Base-by-base conservation (phyloP, 2,329 filamentous ascomycete species). In the Ophiocordyceps camponoti-floridani region DNA sequence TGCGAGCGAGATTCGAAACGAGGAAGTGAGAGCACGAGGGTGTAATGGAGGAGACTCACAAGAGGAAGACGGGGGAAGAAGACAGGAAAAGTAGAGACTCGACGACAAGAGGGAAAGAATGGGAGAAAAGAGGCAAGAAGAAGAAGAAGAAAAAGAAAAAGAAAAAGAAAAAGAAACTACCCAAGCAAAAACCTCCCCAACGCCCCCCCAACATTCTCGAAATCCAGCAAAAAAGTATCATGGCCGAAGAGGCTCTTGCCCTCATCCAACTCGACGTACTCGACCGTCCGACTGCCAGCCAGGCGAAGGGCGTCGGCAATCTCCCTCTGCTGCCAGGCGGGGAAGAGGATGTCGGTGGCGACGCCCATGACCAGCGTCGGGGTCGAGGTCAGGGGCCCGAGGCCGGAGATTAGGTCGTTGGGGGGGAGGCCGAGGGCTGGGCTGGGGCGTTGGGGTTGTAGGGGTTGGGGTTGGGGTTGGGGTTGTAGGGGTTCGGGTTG, bases 281-380 rank as follows among this genome's bases (percentile, higher is more conserved):
- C 81, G 1, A 98, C 88, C 30, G 74, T 77, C 48, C 75, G 70
- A 56, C 94, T 96, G 1, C 91, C 91, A 0, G 74, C 75, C 31
- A 75, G 72, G 47, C 78, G 75, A 50, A 98, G 67, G 3, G 89
- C 82, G 56, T 89, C 80, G 4, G 88, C 89, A 49, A 98, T 80
- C 62, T 98, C 91, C 44, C 84, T 77, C 66, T 98, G 91, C 66
- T 98, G 91, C 89, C 91, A 98, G 0, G 91, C 87, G 0, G 91
- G 91, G 64, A 98, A 98, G 33, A 98, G 66, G 43, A 95, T 96
- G 58, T 98, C 91, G 54, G 86, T 95, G 0, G 86, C 85, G 4
- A 96, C 91, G 31, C 91, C 91, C 67, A 98, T 80, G 11, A 98
- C 84, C 19, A 98, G 70, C 1, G 85, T 82, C 0, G 86, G 84